Evolutionary conservation across 192 early-diverging fungal species (phyloP), one percentile per base, ranked within the genome.

Genomic region (Backusella parvicylindrica): DNA sequence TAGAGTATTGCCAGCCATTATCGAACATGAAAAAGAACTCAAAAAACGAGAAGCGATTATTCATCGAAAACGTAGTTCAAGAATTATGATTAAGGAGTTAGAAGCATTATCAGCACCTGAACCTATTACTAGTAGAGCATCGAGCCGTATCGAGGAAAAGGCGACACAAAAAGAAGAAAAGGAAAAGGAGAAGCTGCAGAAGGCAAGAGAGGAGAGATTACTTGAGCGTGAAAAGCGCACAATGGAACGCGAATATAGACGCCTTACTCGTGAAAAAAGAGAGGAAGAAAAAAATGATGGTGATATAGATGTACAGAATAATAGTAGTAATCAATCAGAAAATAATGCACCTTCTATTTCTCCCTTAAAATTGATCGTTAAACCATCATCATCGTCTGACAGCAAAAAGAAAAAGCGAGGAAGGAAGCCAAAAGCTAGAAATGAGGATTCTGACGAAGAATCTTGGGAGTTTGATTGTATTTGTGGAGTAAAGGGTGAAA

Each of bases 31-130:
- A 72, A 89, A 88, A 43, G 80, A 89, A 63, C 75, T 74, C 40
- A 80, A 83, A 60, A 74, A 85, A 35, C 69, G 86, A 36, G 89
- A 90, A 64, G 89, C 89, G 3, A 67, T 89, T 16, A 50, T 76
- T n/a, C 83, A 88, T 38, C 86, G 89, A 36, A 92, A 91, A 67
- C 56, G 91, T 43, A 89, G 88, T 21, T 88, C 89, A 26, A 85
- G 91, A 56, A 84, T 91, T 26, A 83, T 89, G 67, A 79, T 90
- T 64, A 77, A 83, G 16, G 88, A 90, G 63, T 47, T 92, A 32
- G 90, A 90, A 31, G 71, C 84, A 63, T 75, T 85, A 73, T 13
- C 74, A 18, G 63, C 74, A 12, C 7, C 63, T 77, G 18, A 80
- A 77, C 8, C 65, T n/a, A 21, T 18, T 18, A 2, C 21, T 21